Base-by-base conservation (phyloP, 164 flowering plant genomes). In the Dillenia turbinata region DNA sequence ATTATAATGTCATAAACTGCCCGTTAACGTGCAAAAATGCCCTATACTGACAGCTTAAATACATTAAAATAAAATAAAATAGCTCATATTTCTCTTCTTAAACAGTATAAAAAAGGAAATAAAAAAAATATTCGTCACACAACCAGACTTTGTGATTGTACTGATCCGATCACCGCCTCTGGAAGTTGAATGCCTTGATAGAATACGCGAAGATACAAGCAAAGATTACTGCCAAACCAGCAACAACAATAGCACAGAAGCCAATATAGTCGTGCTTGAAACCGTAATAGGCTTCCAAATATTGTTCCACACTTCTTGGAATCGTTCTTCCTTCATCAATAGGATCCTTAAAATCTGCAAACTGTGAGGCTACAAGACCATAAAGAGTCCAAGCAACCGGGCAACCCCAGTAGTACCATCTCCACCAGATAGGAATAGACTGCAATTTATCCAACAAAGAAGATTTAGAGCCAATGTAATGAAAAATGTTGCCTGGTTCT, bases 401-500 rank as follows among this genome's bases (percentile, higher is more conserved):
- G 56, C 77, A 72, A 15, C 44, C 49, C 79, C 77, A 77, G 46
- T 61, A 65, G 61, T 79, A 72, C 83, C 83, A 79, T 66, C 67
- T 69, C 83, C 82, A 79, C 82, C 82, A 79, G 9, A 71, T 44
- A 0, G 79, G 82, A 12, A 78, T 78, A 14, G 62, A 70, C 82
- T 78, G 79, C 19, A 3, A 22, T 53, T n/a, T 26, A 22, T 12
- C 22, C 47, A 48, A 45, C 9, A 51, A 48, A 19, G 10, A 63
- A 56, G 47, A 17, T 24, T 48, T 17, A 56, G 52, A 52, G 12
- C 11, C 59, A 15, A 15, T 40, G 19, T 9, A 47, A 12, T n/a
- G 47, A 10, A 47, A 14, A 52, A 4, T n/a, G 19, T 52, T 15
- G 10, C 55, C 10, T 52, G 40, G 7, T 33, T 33, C 40, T 33